Evolutionary conservation across 2,329 filamentous ascomycete genomes (phyloP).

Genomic region (Aureobasidium sp.): DNA sequence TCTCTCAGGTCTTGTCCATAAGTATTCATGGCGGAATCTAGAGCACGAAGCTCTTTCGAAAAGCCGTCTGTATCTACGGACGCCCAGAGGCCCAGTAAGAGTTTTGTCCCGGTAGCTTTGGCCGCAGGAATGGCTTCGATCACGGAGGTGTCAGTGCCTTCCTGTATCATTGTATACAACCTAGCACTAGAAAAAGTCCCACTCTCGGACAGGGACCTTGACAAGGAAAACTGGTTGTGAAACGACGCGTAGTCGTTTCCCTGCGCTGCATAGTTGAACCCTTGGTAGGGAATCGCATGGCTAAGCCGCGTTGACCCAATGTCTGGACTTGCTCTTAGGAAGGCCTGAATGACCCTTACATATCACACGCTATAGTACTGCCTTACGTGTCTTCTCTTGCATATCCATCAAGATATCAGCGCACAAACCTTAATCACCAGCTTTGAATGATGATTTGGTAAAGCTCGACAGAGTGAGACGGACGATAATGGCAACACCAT

Average conservation of each 20-base stretch:
- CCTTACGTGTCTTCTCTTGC: no score
- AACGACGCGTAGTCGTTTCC: slow-evolving; percentile 36
- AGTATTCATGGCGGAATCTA: slow-evolving; percentile 59
- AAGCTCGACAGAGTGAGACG: no score
- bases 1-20: slow-evolving; percentile 56
- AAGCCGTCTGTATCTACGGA: slow-evolving; percentile 58
- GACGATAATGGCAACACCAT: no score
- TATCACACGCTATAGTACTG: no score
- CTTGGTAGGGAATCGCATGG: no score
- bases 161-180: slow-evolving; percentile 45
- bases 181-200: slow-evolving; percentile 62
- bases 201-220: slow-evolving; percentile 57
- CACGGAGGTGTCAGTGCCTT: not conserved
- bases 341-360: no score
- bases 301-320: no score
- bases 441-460: no score
- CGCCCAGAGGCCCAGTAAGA: slow-evolving; percentile 79
- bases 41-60: slow-evolving; percentile 65
- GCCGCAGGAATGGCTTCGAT: not conserved
- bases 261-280: not conserved
- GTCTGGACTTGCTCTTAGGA: no score
- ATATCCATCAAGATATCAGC: no score
- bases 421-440: no score
- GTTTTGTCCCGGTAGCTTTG: not conserved
- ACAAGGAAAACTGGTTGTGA: slow-evolving; percentile 61